These are phyloP conservation scores for Mortierella claussenii DNA, from an alignment of 192 early-diverging fungal genomes.

Conservation along the genomic window DNA sequence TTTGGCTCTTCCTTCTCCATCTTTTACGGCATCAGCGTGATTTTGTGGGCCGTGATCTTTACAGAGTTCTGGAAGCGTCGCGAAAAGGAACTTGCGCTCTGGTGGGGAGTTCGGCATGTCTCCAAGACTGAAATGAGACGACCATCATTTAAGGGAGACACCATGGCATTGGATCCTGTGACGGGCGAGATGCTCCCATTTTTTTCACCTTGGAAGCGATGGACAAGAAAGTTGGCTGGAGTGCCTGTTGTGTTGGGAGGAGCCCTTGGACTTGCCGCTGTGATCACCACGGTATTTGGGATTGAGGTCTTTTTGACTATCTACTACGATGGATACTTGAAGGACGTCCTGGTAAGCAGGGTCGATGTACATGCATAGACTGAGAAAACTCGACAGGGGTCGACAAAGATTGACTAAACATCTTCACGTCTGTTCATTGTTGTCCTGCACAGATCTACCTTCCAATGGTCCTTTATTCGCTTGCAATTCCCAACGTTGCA, in stretches of 20 bases:
- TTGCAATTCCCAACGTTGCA: conserved; percentile 76
- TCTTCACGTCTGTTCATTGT: no score
- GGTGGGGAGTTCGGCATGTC: conserved; percentile 79
- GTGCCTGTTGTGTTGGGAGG: conserved; percentile 69
- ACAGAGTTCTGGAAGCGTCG: conserved; percentile 87
- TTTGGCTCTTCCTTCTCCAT: conserved; percentile 67
- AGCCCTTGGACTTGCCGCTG: conserved; percentile 65
- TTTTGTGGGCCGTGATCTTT: conserved; percentile 76
- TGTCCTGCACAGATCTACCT: conserved; percentile 62
- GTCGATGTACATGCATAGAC: neutral
- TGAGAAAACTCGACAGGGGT: no score
- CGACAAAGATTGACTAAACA: no score
- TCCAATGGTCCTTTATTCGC: conserved; percentile 81
- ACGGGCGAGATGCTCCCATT: conserved; percentile 80
- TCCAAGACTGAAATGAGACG: conserved; percentile 70
- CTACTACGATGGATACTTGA: conserved; percentile 86
- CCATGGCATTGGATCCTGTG: conserved; percentile 64
- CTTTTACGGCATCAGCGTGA: conserved; percentile 70
- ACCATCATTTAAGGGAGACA: conserved; percentile 76
- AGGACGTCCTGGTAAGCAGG: conserved; percentile 57
- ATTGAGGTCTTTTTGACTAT: conserved; percentile 81
- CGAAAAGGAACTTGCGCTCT: conserved; percentile 73
- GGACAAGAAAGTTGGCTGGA: conserved; percentile 67
- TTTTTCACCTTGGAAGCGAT: conserved; percentile 78
- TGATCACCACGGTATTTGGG: conserved; percentile 76